These are phyloP conservation scores for Fereydounia khargensis DNA, from an alignment of 1,284 basidiomycete species.

Conservation along the genomic window DNA sequence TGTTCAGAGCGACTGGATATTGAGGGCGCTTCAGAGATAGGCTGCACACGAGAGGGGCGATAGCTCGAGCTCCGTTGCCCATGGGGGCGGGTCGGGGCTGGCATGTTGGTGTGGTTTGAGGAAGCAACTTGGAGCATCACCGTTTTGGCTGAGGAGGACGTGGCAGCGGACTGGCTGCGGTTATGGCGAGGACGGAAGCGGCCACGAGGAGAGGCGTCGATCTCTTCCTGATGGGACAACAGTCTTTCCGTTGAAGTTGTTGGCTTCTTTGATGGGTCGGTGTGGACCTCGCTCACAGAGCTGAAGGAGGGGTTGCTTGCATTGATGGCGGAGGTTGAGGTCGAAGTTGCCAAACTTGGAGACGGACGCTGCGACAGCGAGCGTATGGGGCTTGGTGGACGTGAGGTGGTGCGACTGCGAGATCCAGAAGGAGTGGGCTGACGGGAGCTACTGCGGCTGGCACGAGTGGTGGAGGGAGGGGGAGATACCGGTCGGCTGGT, in stretches of 20 bases:
- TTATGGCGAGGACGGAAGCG: not conserved
- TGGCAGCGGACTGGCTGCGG: not conserved
- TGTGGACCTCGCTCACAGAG: not conserved
- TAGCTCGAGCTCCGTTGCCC: not conserved
- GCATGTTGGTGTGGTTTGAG: not conserved
- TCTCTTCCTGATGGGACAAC: not conserved
- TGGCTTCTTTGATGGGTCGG: not conserved
- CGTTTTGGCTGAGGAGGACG: not conserved
- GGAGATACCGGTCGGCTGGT: too few species aligned
- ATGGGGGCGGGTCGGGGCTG: not conserved
- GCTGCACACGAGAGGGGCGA: not conserved
- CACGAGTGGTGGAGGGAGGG: conserved; percentile 4
- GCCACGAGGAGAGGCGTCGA: not conserved
- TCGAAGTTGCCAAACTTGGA: conserved; percentile 5
- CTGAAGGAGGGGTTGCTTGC: conserved; percentile 9
- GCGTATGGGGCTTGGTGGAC: conserved; percentile 14
- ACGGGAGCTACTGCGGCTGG: not conserved
- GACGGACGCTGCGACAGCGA: conserved; percentile 14
- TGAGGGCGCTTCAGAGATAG: not conserved
- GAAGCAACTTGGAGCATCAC: not conserved
- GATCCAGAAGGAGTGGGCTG: conserved; percentile 5
- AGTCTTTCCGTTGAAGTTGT: not conserved
- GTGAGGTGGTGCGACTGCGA: conserved; percentile 21
- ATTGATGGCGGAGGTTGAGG: conserved; percentile 21
- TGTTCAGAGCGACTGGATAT: not conserved